Evolutionary conservation across 2,329 filamentous ascomycete species (phyloP).

Genomic region (Rhinocladiella similis): DNA sequence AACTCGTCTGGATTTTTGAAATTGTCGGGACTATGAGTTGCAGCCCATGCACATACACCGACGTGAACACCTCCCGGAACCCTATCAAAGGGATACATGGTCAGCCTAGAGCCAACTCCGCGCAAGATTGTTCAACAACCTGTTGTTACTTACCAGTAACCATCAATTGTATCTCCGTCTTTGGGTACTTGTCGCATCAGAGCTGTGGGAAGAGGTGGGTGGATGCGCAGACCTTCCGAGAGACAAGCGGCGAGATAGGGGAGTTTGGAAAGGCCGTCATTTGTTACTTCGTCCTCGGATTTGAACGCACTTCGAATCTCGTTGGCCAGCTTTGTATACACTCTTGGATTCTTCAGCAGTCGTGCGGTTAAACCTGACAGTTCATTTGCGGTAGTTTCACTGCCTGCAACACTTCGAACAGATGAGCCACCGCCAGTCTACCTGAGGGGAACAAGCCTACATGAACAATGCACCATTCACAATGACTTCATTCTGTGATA

Average conservation of each 20-base stretch:
- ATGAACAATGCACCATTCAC: slow-evolving; percentile 6
- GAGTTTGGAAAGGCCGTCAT: slow-evolving; percentile 35
- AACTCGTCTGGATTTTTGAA: slow-evolving; percentile 27
- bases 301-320: slow-evolving; percentile 33
- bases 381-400: slow-evolving; percentile 30
- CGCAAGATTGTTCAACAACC: neutral
- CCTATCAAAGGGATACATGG: slow-evolving; percentile 27
- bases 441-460: neutral
- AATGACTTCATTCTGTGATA: slow-evolving; percentile 21
- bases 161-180: slow-evolving; percentile 37
- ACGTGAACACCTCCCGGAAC: slow-evolving; percentile 30
- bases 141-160: slow-evolving; percentile 19
- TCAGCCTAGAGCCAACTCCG: no score
- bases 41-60: slow-evolving; percentile 30
- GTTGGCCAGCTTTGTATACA: slow-evolving; percentile 24
- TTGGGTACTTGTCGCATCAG: slow-evolving; percentile 36
- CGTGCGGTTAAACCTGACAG: slow-evolving; percentile 29
- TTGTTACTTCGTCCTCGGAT: slow-evolving; percentile 33
- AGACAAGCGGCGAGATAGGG: slow-evolving; percentile 48
- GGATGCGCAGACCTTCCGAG: slow-evolving; percentile 50
- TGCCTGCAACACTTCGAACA: slow-evolving; percentile 25
- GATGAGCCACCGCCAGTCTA: no score
- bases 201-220: slow-evolving; percentile 39
- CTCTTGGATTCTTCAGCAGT: slow-evolving; percentile 27
- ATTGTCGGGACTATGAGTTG: slow-evolving; percentile 29